Percentiles rank a stretch among this genome's conserved stretches.
phyloP scores from a whole-genome alignment of 306 rosid genomes.

The Cercis canadensis region DNA sequence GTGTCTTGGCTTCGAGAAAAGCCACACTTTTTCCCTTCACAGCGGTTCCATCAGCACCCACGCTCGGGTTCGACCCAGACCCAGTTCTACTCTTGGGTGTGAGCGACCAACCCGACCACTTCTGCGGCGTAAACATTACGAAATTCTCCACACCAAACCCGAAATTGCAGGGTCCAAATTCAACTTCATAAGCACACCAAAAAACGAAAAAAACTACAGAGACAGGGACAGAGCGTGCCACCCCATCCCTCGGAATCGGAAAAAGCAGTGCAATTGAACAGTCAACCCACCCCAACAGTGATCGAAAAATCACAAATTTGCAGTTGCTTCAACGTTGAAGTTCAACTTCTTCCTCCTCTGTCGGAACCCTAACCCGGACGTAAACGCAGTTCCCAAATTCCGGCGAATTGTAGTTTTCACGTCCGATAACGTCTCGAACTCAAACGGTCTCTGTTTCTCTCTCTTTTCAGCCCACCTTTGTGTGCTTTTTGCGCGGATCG shows the following conservation, averaged over 20 bases:
- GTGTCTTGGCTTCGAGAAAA: slow-evolving; percentile 45
- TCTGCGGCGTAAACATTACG: slow-evolving; percentile 85
- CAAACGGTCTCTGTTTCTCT: slow-evolving; percentile 49
- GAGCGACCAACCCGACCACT: slow-evolving; percentile 61
- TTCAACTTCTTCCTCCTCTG: neutral
- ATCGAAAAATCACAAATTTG: slow-evolving; percentile 14
- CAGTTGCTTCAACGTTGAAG: neutral
- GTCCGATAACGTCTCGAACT: slow-evolving; percentile 85
- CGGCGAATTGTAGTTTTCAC: slow-evolving; percentile 78
- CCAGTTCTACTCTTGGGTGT: slow-evolving; percentile 70
- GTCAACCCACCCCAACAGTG: slow-evolving; percentile 32
- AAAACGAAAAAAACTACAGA: neutral
- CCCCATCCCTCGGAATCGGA: neutral
- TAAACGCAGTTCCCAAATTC: slow-evolving; percentile 75
- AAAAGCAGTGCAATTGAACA: neutral
- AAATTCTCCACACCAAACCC: slow-evolving; percentile 38
- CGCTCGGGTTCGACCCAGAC: slow-evolving; percentile 48
- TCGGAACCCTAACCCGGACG: slow-evolving; percentile 70
- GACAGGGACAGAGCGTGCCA: slow-evolving; percentile 7
- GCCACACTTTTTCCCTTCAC: slow-evolving; percentile 63
- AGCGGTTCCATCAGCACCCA: slow-evolving; percentile 51
- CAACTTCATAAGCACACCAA: slow-evolving; percentile 55
- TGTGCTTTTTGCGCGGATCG: slow-evolving; percentile 54
- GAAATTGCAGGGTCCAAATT: slow-evolving; percentile 41
- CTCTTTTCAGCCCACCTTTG: slow-evolving; percentile 43